Conservation (phyloP, 441 rosid species). For the Adansonia grandidieri region DNA sequence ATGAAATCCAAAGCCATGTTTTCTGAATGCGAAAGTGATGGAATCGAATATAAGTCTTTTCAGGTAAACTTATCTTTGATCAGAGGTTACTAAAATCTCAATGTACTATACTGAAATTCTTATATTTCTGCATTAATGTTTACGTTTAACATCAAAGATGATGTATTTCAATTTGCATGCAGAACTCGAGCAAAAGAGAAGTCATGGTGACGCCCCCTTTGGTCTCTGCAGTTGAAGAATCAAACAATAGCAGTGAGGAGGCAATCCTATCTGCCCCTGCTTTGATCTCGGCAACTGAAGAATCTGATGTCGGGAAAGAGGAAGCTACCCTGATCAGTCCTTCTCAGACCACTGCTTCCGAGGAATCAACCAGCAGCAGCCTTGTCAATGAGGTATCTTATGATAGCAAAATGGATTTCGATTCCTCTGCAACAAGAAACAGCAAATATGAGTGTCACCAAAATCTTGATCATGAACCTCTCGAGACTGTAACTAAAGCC, state of each 20-base stretch:
- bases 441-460: slow-evolving; percentile 29
- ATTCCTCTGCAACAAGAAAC: slow-evolving; percentile 31
- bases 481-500: slow-evolving; percentile 21
- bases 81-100: slow-evolving; percentile 11
- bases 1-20: slow-evolving; percentile 27
- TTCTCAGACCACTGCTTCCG: slow-evolving; percentile 21
- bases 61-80: slow-evolving; percentile 34
- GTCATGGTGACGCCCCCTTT: slow-evolving; percentile 7
- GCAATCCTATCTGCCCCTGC: slow-evolving; percentile 12
- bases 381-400: slow-evolving; percentile 25
- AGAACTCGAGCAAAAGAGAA: slow-evolving; percentile 35
- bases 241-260: slow-evolving; percentile 23
- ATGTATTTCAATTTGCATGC: slow-evolving; percentile 30
- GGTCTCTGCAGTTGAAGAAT: slow-evolving; percentile 30
- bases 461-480: slow-evolving; percentile 22
- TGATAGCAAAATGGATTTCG: slow-evolving; percentile 29
- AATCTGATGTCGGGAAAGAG: not conserved
- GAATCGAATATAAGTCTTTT: slow-evolving; percentile 32
- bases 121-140: not conserved
- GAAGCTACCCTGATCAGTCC: slow-evolving; percentile 18
- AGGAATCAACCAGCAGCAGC: slow-evolving; percentile 27
- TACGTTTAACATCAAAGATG: not conserved
- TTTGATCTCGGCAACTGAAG: slow-evolving; percentile 27
- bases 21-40: slow-evolving; percentile 16
- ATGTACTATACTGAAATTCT: not conserved